Base-by-base conservation (phyloP, 1,139 yeast genomes). In the Pneumocystis murina region DNA sequence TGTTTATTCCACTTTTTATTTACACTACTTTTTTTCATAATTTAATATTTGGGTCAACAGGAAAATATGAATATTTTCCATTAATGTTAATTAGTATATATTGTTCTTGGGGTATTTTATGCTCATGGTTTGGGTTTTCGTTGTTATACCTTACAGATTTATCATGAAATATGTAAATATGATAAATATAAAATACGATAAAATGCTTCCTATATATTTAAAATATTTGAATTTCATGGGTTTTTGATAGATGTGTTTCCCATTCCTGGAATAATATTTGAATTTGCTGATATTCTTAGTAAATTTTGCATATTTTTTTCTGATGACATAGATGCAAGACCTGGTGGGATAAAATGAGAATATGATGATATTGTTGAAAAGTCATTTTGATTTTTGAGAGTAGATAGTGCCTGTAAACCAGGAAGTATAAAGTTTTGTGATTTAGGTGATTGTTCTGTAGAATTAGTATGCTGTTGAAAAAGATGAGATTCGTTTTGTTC, bases 41-140 rank as follows among this genome's bases (percentile, higher is more conserved):
- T 59, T 17, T 66, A 24, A 62, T 66, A 24, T 61, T 63, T 33
- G 33, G 55, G 38, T 66, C 61, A 38, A 61, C 40, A 8, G 57
- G 33, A 14, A 48, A 48, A 24, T 73, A 68, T 66, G 87, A 88
- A 72, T 92, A 90, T 71, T 76, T 88, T 67, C 84, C 88, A 62
- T 79, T 92, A 68, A 88, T 92, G 88, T 75, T 84, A 10, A 82
- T 88, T 64, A 88, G 96, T 69, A 85, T 88, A 1, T 91, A 91
- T 74, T 89, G 97, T 73, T 84, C 90, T 0, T 68, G 88, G 40
- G 99, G 98, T 6, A 83, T 92, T 1, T 78, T 91, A 5, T 81
- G 90, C 61, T 84, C 95, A 64, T 94, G 96, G 95, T 82, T 86
- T 67, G 94, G 95, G 1, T 82, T 92, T 68, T 83, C 87, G 65